phyloP scores from a whole-genome alignment of 1,284 basidiomycete genomes.

The Cutaneotrichosporon dermatis region DNA sequence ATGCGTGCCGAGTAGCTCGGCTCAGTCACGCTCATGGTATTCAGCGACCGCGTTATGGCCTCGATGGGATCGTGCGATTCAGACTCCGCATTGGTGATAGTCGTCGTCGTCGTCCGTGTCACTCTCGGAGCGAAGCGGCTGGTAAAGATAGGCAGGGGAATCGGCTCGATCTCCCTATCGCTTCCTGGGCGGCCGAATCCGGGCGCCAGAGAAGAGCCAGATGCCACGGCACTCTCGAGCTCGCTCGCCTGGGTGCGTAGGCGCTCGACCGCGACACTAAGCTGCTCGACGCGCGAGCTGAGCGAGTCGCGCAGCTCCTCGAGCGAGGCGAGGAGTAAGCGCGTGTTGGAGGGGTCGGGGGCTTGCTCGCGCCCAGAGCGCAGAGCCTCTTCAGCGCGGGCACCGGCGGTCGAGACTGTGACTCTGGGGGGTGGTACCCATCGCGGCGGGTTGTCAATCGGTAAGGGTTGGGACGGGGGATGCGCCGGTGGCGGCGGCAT shows the following conservation, averaged over 20 bases:
- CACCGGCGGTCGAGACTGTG: not conserved
- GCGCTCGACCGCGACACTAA: conserved; percentile 29
- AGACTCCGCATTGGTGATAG: not conserved
- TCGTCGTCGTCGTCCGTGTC: not conserved
- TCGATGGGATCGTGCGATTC: not conserved
- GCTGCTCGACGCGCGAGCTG: conserved; percentile 26
- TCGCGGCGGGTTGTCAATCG: too few relatives aligned
- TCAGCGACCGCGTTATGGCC: not conserved
- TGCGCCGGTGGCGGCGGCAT: too few relatives aligned
- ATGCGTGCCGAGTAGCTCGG: not conserved
- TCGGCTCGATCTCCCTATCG: not conserved
- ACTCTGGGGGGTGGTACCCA: not conserved
- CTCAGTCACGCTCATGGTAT: not conserved
- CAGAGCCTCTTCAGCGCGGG: not conserved
- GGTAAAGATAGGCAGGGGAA: not conserved
- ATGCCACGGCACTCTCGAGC: conserved; percentile 23
- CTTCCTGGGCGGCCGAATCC: conserved; percentile 9
- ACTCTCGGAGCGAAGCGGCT: not conserved
- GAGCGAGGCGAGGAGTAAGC: conserved; percentile 24
- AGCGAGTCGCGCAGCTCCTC: conserved; percentile 33
- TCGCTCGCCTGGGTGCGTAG: conserved; percentile 29
- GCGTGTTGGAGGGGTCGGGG: conserved; percentile 19
- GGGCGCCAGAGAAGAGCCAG: conserved; percentile 9
- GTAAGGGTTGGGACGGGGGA: too few relatives aligned
- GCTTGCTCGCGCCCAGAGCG: not conserved